phyloP scores from a whole-genome alignment of 768 basidiomycete species.

The Tylopilus rubrobrunneus region DNA sequence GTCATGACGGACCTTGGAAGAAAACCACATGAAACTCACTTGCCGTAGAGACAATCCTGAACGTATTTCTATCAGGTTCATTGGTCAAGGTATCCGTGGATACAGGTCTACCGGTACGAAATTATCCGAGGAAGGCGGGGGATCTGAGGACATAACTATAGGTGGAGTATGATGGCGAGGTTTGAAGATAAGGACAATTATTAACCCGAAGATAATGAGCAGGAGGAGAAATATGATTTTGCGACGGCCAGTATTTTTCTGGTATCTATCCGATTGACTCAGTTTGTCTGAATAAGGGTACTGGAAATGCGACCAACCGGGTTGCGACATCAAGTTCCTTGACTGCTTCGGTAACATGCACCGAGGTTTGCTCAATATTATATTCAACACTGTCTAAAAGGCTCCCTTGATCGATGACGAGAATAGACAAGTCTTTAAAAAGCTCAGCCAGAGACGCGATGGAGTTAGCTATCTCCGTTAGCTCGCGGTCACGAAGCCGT shows the following conservation, averaged over 20 bases:
- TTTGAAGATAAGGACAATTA: constrained; percentile 90
- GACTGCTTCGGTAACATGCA: constrained; percentile 77
- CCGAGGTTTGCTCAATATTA: constrained; percentile 91
- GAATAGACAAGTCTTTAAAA: constrained; percentile 89
- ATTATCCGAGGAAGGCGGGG: constrained; percentile 24
- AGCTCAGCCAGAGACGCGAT: constrained; percentile 90
- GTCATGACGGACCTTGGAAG: constrained; percentile 18
- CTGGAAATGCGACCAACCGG: constrained; percentile 44
- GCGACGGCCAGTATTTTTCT: constrained; percentile 89
- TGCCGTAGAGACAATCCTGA: constrained; percentile 4
- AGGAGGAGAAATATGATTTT: constrained; percentile 91
- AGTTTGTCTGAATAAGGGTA: background rate
- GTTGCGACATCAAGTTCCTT: constrained; percentile 81
- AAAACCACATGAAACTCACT: constrained; percentile 1
- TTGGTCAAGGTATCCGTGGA: constrained; percentile 30
- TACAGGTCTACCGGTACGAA: constrained; percentile 30
- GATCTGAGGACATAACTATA: constrained; percentile 26
- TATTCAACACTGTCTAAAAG: constrained; percentile 95
- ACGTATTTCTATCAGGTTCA: constrained; percentile 15
- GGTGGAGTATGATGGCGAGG: constrained; percentile 55
- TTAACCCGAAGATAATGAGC: constrained; percentile 83
- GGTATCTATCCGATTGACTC: constrained; percentile 56
- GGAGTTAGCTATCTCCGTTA: constrained; percentile 86
- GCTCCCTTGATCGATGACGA: constrained; percentile 98
- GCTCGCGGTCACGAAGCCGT: constrained; percentile 57